phyloP scores from a whole-genome alignment of 108 stramenopile species.

The Nitzschia putrida region DNA sequence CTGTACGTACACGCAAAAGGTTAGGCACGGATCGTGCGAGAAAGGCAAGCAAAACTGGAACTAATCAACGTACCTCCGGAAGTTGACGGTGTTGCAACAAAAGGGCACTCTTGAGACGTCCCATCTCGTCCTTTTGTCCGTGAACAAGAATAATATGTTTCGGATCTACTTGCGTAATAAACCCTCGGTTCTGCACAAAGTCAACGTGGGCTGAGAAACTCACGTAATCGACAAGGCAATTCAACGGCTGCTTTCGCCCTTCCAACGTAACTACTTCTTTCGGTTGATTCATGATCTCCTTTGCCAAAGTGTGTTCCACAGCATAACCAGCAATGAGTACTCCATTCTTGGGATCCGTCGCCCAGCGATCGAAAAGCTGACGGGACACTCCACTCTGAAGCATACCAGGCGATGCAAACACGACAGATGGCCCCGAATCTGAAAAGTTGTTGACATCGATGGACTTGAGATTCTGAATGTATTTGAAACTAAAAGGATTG shows the following conservation, averaged over 20 bases:
- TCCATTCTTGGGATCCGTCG: slow-evolving; percentile 92
- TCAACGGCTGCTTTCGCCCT: slow-evolving; percentile 87
- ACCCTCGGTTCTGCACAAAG: slow-evolving; percentile 92
- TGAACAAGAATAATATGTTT: slow-evolving; percentile 97
- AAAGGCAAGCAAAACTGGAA: background rate
- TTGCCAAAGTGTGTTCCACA: slow-evolving; percentile 97
- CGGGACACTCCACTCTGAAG: slow-evolving; percentile 94
- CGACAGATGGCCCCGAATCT: slow-evolving; percentile 92
- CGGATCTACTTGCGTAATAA: slow-evolving; percentile 87
- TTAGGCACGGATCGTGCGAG: background rate
- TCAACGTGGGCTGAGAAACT: slow-evolving; percentile 98
- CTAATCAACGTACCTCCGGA: slow-evolving; percentile 50
- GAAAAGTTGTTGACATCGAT: slow-evolving; percentile 90
- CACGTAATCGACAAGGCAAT: slow-evolving; percentile 94
- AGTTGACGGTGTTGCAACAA: slow-evolving; percentile 77
- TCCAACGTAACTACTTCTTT: slow-evolving; percentile 95
- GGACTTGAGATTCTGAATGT: slow-evolving; percentile 85
- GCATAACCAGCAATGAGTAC: slow-evolving; percentile 98
- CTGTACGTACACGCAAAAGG: slow-evolving; percentile 11
- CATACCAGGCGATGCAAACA: slow-evolving; percentile 98
- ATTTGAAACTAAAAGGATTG: slow-evolving; percentile 91
- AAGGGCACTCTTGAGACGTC: slow-evolving; percentile 82
- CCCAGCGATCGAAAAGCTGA: slow-evolving; percentile 97
- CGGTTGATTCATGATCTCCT: slow-evolving; percentile 92
- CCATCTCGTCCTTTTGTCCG: slow-evolving; percentile 97